Evolutionary conservation across 2,329 filamentous ascomycete genomes (phyloP), one percentile per base, ranked within the genome.

Genomic region (Blastomyces emzantsi): DNA sequence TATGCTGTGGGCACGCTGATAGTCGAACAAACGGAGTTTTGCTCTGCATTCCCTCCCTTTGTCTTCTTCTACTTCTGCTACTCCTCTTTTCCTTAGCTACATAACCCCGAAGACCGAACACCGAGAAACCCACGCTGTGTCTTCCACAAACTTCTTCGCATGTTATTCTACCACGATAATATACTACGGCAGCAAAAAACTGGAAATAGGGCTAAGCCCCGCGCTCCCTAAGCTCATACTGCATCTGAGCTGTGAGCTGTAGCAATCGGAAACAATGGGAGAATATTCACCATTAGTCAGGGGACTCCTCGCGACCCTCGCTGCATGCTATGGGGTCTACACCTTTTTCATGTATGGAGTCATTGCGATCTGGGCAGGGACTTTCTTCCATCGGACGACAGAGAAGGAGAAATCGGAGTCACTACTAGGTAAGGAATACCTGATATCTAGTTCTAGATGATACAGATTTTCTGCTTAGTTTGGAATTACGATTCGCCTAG

Each of bases 391-490:
- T 36, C 67, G 69, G 52, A 64, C 72, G 6, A 74, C 73, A 0
- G 77, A 79, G 63, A 74, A 76, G 57, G 75, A 79, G 64, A 70
- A 68, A 3, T 64, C 77, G 54, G 76, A 79, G 67, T 67, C 78
- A 58, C 69, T 76, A 63, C 65, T 79, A 47, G 77, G 78, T 79
- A 67, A 67, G 73, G 51, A 36, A 43, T 9, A 43, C 2, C 55
- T 28, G 28, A 55, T n/a, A 55, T 36, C 19, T 11, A 19, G 41
- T 43, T 43, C 3, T 43, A 15, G 11, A 36, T 55, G n/a, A n/a
- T 36, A 36, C 17, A 11, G 17, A 22, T 11, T 28, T 55, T 55
- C 13, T 33, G n/a, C 30, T 17, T n/a, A 30, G 19, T n/a, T 6
- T 19, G 36, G 33, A 36, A n/a, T 9, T 33, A 3, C 52, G 9